phyloP scores from a whole-genome alignment of 1,284 basidiomycete genomes.

The Moniliophthora roreri region DNA sequence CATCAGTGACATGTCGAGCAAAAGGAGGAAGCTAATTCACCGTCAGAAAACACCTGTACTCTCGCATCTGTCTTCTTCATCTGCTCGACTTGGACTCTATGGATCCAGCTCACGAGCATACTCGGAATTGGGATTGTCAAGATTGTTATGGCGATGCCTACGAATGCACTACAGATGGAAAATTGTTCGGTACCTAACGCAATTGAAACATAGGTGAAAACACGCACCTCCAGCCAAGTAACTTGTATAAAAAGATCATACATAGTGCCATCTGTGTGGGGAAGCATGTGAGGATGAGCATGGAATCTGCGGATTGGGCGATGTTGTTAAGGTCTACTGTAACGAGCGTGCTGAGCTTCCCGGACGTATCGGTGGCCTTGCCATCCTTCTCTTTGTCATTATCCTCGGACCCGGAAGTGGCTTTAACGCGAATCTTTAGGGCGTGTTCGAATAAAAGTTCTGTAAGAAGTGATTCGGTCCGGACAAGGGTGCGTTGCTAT shows the following conservation, averaged over 20 bases:
- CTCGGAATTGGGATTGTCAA: conserved; percentile 53
- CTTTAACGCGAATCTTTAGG: conserved; percentile 52
- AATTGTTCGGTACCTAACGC: background rate
- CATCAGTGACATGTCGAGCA: too few relatives aligned
- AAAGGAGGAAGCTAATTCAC: background rate
- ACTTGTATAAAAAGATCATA: conserved; percentile 38
- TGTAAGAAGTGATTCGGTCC: conserved; percentile 32
- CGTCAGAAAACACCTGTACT: conserved; percentile 32
- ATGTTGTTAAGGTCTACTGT: conserved; percentile 37
- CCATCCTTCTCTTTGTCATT: background rate
- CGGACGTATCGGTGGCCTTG: background rate
- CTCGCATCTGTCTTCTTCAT: conserved; percentile 43
- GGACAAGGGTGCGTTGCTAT: conserved; percentile 7
- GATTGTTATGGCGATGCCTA: conserved; percentile 54
- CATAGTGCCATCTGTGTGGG: conserved; percentile 43
- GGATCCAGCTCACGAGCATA: conserved; percentile 34
- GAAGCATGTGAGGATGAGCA: conserved; percentile 34
- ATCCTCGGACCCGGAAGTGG: conserved; percentile 22
- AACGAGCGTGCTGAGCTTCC: conserved; percentile 13
- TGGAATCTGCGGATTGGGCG: conserved; percentile 34
- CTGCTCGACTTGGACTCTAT: conserved; percentile 28
- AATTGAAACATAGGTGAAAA: background rate
- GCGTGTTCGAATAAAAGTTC: conserved; percentile 34
- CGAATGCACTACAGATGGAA: conserved; percentile 35
- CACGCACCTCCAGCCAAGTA: conserved; percentile 39